Evolutionary conservation across 2,329 filamentous ascomycete species (phyloP).

Genomic region (Magnaporthiopsis rhizophila): DNA sequence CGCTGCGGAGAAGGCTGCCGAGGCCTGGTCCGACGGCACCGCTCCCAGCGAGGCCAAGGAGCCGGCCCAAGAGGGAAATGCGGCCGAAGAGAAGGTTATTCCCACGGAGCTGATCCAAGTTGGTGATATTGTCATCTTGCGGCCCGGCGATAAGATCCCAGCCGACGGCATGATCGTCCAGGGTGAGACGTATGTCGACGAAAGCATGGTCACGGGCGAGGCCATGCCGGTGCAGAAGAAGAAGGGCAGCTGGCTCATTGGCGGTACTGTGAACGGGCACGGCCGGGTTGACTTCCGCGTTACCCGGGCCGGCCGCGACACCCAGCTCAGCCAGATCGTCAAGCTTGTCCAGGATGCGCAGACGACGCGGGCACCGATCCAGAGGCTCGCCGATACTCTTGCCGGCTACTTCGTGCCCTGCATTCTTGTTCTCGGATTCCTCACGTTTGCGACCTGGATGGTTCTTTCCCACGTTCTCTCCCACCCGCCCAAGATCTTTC

Average conservation of each 20-base stretch:
- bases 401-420: constrained; percentile 90
- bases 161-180: constrained; percentile 82
- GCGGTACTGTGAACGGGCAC: constrained; percentile 90
- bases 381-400: constrained; percentile 81
- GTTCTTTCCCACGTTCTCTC: constrained; percentile 77
- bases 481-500: constrained; percentile 83
- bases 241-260: constrained; percentile 72
- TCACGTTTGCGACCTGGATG: constrained; percentile 92
- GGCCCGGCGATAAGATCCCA: constrained; percentile 93
- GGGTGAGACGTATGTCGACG: constrained; percentile 89
- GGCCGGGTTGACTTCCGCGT: constrained; percentile 89
- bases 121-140: constrained; percentile 85
- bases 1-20: constrained; percentile 82
- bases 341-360: constrained; percentile 97
- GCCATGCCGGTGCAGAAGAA: constrained; percentile 90
- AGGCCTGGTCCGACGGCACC: constrained; percentile 52
- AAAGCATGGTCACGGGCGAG: constrained; percentile 98
- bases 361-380: constrained; percentile 88
- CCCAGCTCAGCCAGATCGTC: constrained; percentile 95
- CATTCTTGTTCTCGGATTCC: constrained; percentile 74
- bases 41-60: constrained; percentile 36
- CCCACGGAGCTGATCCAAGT: constrained; percentile 92
- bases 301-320: constrained; percentile 86
- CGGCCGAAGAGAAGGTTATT: constrained; percentile 75
- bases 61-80: constrained; percentile 41